A percentile compares a stretch with the other conserved stretches of the same genome.
Evolutionary conservation across 2,329 filamentous ascomycete genomes (phyloP).

Genomic region (Verticillium klebahnii): DNA sequence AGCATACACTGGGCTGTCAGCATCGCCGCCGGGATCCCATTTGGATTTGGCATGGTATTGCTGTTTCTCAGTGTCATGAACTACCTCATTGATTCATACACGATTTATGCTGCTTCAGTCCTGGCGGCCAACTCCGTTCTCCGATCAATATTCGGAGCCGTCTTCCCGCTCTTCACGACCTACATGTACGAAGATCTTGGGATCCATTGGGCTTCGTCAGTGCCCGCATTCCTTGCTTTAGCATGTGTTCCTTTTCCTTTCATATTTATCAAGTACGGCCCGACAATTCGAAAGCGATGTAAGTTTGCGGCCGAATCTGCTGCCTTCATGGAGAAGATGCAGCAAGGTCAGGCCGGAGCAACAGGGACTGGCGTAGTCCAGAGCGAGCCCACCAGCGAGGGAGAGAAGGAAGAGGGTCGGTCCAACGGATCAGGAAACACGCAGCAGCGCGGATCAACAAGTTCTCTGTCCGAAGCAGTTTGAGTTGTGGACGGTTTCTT

Average conservation of each 20-base stretch:
- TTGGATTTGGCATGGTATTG: constrained; percentile 35
- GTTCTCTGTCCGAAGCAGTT: no score
- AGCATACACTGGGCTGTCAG: constrained; percentile 46
- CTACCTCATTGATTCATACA: constrained; percentile 52
- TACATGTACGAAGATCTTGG: constrained; percentile 54
- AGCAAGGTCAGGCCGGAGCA: not conserved
- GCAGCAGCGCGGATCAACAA: no score
- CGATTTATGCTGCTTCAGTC: constrained; percentile 57
- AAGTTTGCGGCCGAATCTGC: constrained; percentile 43
- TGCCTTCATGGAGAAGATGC: constrained; percentile 1
- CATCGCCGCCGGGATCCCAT: constrained; percentile 25
- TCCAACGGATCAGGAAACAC: no score
- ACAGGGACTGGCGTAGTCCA: no score
- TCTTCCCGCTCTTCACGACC: constrained; percentile 57
- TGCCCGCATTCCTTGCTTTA: constrained; percentile 69
- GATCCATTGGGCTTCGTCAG: constrained; percentile 68
- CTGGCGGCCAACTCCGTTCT: constrained; percentile 57
- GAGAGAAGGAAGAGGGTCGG: no score
- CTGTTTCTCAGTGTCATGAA: constrained; percentile 51
- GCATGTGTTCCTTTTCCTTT: constrained; percentile 54
- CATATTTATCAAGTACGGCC: constrained; percentile 56
- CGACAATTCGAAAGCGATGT: constrained; percentile 43
- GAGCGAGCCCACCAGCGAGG: no score
- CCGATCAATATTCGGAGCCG: constrained; percentile 55
- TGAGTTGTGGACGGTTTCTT: no score